Conservation (phyloP, 371 early-diverging fungal genomes). For the Mortierella polycephala region DNA sequence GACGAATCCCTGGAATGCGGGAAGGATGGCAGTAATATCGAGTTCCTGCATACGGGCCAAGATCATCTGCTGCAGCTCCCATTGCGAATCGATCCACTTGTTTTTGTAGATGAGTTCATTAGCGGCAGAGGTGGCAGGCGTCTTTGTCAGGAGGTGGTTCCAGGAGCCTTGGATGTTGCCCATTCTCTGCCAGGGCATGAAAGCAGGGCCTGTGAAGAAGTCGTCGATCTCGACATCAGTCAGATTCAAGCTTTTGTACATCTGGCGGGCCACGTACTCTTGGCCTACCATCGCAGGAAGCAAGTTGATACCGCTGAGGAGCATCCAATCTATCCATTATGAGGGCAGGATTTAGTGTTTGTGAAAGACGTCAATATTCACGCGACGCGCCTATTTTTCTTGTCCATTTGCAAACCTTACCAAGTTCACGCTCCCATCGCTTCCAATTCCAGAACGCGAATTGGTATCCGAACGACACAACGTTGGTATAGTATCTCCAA, state of each 20-base stretch:
- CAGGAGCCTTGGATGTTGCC: conserved; percentile 51
- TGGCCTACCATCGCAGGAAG: conserved; percentile 50
- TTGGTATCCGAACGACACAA: conserved; percentile 50
- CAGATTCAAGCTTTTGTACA: conserved; percentile 27
- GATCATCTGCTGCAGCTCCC: conserved; percentile 43
- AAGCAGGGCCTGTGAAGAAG: conserved; percentile 41
- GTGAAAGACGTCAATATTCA: too few species aligned
- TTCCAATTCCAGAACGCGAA: conserved; percentile 54
- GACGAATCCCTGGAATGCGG: conserved; percentile 48
- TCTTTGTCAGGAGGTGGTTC: conserved; percentile 25
- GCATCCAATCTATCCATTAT: conserved; percentile 32
- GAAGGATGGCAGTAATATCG: conserved; percentile 33
- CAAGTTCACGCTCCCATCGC: conserved; percentile 52
- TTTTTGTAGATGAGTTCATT: conserved; percentile 44
- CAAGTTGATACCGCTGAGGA: conserved; percentile 42
- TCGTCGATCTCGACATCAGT: conserved; percentile 29
- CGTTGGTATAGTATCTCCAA: conserved; percentile 50
- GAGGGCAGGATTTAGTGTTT: too few species aligned
- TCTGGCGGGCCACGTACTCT: conserved; percentile 39
- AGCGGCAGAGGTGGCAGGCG: conserved; percentile 8
- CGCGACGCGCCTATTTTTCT: background rate
- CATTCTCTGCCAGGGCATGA: conserved; percentile 53
- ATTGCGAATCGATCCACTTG: conserved; percentile 45
- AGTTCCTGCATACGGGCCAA: conserved; percentile 24
- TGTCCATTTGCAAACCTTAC: conserved; percentile 1